phyloP scores from a whole-genome alignment of 2,329 filamentous ascomycete species.

The Phialophora verrucosa region DNA sequence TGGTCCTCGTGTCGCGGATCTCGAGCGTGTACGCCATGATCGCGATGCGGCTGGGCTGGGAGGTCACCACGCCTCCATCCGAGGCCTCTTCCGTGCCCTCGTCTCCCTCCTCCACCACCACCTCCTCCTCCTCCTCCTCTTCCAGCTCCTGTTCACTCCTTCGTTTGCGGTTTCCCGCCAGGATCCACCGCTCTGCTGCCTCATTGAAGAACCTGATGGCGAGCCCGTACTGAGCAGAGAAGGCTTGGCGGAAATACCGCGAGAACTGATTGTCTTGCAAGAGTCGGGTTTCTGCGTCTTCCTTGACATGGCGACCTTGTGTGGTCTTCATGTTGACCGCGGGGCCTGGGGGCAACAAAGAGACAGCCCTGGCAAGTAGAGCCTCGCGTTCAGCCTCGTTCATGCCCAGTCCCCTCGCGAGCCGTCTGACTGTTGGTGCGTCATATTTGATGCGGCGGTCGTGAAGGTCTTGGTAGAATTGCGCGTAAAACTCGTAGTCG shows the following conservation, averaged over 20 bases:
- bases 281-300: too few relatives aligned
- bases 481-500: not conserved
- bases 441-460: not conserved
- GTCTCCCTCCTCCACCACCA: not conserved
- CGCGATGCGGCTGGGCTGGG: too few relatives aligned
- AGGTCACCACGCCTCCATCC: too few relatives aligned
- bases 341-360: too few relatives aligned
- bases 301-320: too few relatives aligned
- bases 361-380: too few relatives aligned
- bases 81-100: not conserved
- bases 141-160: too few relatives aligned
- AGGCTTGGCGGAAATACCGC: not conserved
- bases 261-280: too few relatives aligned
- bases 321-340: not conserved
- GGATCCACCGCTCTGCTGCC: not conserved
- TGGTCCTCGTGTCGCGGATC: too few relatives aligned
- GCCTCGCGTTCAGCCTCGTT: too few relatives aligned
- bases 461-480: not conserved
- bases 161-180: not conserved
- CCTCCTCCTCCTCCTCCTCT: not conserved
- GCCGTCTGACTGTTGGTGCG: not conserved
- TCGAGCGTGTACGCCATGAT: too few relatives aligned
- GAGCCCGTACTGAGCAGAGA: not conserved
- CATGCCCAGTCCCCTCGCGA: not conserved
- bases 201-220: slow-evolving; percentile 2